Evolutionary conservation across 805 yeast species (phyloP).

Genomic region (Metschnikowia henanensis): DNA sequence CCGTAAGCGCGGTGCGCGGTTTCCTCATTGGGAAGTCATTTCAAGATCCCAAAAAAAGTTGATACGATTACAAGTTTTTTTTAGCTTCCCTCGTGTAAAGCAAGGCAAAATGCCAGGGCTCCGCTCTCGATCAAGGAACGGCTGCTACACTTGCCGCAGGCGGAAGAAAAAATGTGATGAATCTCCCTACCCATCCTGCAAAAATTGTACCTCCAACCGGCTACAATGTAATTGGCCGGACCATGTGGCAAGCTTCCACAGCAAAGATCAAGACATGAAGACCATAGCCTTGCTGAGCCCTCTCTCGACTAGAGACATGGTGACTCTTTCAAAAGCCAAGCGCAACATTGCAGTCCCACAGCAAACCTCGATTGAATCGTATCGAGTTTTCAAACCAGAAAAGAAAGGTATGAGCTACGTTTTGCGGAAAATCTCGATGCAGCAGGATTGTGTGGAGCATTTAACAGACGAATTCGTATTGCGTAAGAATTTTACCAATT

Average conservation of each 20-base stretch:
- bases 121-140: slow-evolving; percentile 10
- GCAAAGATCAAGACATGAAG: neutral
- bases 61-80: too few species aligned
- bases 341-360: neutral
- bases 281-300: neutral
- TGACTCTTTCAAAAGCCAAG: neutral
- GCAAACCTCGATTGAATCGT: neutral
- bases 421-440: slow-evolving; percentile 37
- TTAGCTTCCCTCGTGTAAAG: neutral
- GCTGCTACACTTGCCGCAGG: slow-evolving; percentile 53
- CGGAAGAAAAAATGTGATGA: slow-evolving; percentile 67
- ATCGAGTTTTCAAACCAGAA: slow-evolving; percentile 5
- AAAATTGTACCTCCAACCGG: slow-evolving; percentile 13
- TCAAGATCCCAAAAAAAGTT: neutral
- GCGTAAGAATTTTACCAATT: neutral
- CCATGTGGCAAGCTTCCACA: slow-evolving; percentile 8
- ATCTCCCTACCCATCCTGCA: slow-evolving; percentile 17
- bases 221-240: slow-evolving; percentile 19
- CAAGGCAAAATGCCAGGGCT: neutral
- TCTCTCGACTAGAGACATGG: neutral
- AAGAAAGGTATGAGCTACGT: slow-evolving; percentile 17
- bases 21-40: slow-evolving; percentile 13
- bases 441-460: slow-evolving; percentile 36
- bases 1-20: slow-evolving; percentile 19
- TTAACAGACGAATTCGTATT: slow-evolving; percentile 4